Evolutionary conservation across 768 basidiomycete species (phyloP).

Genomic region (Xerocomellus intermedius): DNA sequence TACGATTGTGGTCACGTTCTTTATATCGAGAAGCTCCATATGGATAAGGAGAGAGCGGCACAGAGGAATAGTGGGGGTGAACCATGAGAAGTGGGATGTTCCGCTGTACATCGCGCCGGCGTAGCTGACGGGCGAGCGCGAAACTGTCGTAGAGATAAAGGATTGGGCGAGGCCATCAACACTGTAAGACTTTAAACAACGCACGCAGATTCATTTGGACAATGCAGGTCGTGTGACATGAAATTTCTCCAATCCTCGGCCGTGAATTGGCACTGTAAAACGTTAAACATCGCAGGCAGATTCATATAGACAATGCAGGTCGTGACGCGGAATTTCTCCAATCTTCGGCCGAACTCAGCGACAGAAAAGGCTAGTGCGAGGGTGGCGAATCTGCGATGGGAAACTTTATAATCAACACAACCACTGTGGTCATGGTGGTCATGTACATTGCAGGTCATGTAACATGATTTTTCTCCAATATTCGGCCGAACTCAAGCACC

Average conservation of each 20-base stretch:
- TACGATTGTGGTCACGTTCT: neutral
- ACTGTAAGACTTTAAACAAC: neutral
- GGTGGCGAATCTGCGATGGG: neutral
- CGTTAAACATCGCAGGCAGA: neutral
- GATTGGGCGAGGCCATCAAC: too few species aligned
- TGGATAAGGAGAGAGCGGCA: neutral
- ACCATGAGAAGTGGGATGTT: neutral
- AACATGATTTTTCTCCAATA: neutral
- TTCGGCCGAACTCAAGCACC: neutral
- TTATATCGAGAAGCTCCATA: neutral
- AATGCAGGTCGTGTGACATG: neutral
- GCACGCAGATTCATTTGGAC: neutral
- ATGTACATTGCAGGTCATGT: neutral
- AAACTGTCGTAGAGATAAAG: too few species aligned
- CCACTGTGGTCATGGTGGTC: neutral
- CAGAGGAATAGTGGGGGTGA: neutral
- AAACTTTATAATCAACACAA: neutral
- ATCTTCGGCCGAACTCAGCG: too few species aligned
- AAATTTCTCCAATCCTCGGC: too few species aligned
- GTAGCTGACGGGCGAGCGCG: neutral
- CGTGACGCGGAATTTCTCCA: too few species aligned
- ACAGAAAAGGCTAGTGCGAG: neutral
- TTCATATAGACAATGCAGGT: neutral
- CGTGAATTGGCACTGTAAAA: neutral
- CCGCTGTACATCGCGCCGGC: neutral